phyloP scores from a whole-genome alignment of 179 eudicot genomes.

The Amaranthus tricolor region DNA sequence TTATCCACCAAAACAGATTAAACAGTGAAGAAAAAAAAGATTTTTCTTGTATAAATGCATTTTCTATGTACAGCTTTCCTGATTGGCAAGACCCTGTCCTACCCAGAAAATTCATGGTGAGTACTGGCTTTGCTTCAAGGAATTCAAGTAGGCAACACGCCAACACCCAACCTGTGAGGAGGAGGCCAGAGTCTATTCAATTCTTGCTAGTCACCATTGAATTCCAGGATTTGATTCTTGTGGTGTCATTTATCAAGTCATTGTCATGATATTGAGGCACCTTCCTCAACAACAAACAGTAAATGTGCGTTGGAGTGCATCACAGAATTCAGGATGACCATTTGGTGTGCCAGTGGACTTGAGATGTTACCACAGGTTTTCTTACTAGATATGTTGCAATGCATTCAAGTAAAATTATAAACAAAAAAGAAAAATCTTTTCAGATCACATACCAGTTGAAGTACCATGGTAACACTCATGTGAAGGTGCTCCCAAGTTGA shows the following conservation, averaged over 20 bases:
- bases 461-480: conserved; percentile 94
- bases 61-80: no score
- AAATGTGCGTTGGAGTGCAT: neutral
- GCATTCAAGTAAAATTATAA: conserved; percentile 1
- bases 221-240: neutral
- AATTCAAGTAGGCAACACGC: neutral
- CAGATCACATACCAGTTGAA: conserved; percentile 69
- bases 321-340: neutral
- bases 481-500: conserved; percentile 99
- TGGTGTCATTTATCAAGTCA: neutral
- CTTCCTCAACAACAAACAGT: neutral
- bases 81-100: neutral
- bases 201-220: neutral
- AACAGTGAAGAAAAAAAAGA: neutral
- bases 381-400: neutral
- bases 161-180: no score
- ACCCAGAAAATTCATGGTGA: neutral
- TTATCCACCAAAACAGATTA: neutral
- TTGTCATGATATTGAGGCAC: neutral
- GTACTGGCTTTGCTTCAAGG: neutral
- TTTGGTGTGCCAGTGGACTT: neutral
- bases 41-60: neutral
- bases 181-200: neutral
- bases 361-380: neutral
- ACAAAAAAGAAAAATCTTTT: neutral